Base-by-base conservation (phyloP, 1,284 basidiomycete species). In the Ustilago hordei region DNA sequence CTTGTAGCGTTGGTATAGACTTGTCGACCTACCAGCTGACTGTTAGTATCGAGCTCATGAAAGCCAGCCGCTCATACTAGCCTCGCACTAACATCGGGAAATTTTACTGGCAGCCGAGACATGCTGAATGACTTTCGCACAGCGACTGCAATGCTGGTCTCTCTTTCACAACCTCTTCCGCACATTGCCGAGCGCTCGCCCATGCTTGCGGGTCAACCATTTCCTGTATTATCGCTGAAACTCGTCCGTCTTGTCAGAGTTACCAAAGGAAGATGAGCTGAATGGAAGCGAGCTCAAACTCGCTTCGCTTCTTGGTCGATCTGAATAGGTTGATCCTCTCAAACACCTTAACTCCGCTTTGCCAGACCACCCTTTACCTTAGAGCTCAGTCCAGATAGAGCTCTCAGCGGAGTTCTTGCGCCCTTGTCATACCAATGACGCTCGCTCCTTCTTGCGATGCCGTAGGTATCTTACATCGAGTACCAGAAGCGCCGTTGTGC, bases 371-470 rank as follows among this genome's bases (percentile, higher is more conserved):
- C 13, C 3, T 31, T 15, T 50, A 50, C 31, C 48, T 6, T 12
- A 50, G 28, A 50, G 7, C 28, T 32, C 8, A 32, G 11, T 50
- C n/a, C 23, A 50, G 28, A 32, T 50, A 31, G n/a, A 31, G 28
- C 48, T 50, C 48, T 50, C 28, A 45, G 48, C 48, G 48, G 48
- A 48, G 45, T 48, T 48, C 45, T 48, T 50, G n/a, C 48, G 48
- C 48, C 48, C 19, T 48, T 9, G n/a, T 50, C 48, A 50, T 50
- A 12, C 13, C 31, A 45, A 50, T 50, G 48, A 50, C 48, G 48
- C 48, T 50, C 28, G 4, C 31, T 50, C 48, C 15, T 15, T 11
- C 38, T 23, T 50, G 0, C 11, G 31, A 50, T 28, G 48, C 48
- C 48, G 48, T 50, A 50, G 15, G 15, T 50, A 28, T 28, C 4